Percentiles rank a stretch among this genome's conserved stretches.
Conservation (phyloP, 2,329 filamentous ascomycete species). For the Cercospora berteroae region DNA sequence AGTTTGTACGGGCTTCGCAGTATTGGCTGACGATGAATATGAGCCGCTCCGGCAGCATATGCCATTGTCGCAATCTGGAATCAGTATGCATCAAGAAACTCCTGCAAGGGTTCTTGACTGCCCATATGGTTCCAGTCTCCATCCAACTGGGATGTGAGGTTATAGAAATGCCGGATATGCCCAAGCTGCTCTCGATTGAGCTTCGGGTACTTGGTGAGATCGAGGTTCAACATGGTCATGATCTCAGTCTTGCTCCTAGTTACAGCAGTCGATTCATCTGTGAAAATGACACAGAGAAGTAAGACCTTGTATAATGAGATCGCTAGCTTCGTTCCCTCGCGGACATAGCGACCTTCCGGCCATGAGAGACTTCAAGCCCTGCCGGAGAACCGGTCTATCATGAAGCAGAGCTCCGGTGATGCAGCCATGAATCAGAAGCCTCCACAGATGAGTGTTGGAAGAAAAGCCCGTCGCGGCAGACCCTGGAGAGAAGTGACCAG, state of each 20-base stretch:
- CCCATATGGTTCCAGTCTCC: conserved; percentile 39
- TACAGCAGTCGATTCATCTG: background rate
- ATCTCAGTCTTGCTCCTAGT: background rate
- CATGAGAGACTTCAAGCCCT: background rate
- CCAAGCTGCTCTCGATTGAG: conserved; percentile 33
- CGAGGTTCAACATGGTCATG: background rate
- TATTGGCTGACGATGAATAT: conserved; percentile 43
- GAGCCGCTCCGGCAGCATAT: conserved; percentile 40
- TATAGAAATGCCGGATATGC: conserved; percentile 42
- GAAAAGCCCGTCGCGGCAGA: background rate
- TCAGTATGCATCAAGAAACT: conserved; percentile 40
- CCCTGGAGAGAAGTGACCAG: background rate
- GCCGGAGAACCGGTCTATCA: background rate
- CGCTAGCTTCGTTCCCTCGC: background rate
- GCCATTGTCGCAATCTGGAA: conserved; percentile 46
- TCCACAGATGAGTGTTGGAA: background rate
- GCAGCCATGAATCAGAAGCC: background rate
- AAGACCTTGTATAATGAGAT: background rate
- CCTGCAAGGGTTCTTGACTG: conserved; percentile 40
- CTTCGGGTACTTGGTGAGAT: conserved; percentile 17
- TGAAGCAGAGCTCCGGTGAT: background rate
- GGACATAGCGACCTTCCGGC: background rate
- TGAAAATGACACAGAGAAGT: background rate
- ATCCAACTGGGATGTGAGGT: conserved; percentile 34
- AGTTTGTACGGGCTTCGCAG: conserved; percentile 40